Base-by-base conservation (phyloP, 2,329 filamentous ascomycete species). In the Microcyclospora tardicrescens region DNA sequence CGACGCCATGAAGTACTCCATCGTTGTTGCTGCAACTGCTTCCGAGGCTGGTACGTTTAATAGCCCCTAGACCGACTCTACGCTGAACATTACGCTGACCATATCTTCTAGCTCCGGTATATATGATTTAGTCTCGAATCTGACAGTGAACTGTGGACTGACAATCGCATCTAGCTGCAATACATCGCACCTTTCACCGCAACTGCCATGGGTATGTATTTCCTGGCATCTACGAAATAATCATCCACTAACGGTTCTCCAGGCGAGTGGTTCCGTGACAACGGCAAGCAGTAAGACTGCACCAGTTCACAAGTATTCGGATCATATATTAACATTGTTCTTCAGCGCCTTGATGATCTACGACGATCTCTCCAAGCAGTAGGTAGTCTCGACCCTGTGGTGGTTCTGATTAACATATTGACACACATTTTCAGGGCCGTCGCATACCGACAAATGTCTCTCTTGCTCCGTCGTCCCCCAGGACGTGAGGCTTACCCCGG, bases 401-500 rank as follows among this genome's bases (percentile, higher is more conserved):
- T 6, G 5, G 19, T 12, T 86, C 83, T 54, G 95, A 96, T 24
- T 24, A 24, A 5, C 19, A 24, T 24, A 24, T 8, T 24, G 19
- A 24, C 19, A 5, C 19, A 24, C 4, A 8, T 24, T 8, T 8
- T 8, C 80, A 91, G 96, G 72, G 89, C 89, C 50, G 54, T 57
- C 12, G 53, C 55, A 33, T 58, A 55, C 70, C 85, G 91, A 72
- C 91, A 98, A 67, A 96, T 96, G 91, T 95, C 87, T 51, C 82
- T 98, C 50, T 73, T 98, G 55, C 86, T 96, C 60, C 86, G 91
- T 73, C 87, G 91, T 70, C 91, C 91, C 60, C 91, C 89, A 49
- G 91, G 89, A 67, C 87, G 91, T 87, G 91, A 96, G 80, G 89
- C 89, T 48, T 98, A 94, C 75, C 91, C 91, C 60, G 91, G 91